phyloP scores from a whole-genome alignment of 345 rosid genomes.

The Eutrema japonicum region DNA sequence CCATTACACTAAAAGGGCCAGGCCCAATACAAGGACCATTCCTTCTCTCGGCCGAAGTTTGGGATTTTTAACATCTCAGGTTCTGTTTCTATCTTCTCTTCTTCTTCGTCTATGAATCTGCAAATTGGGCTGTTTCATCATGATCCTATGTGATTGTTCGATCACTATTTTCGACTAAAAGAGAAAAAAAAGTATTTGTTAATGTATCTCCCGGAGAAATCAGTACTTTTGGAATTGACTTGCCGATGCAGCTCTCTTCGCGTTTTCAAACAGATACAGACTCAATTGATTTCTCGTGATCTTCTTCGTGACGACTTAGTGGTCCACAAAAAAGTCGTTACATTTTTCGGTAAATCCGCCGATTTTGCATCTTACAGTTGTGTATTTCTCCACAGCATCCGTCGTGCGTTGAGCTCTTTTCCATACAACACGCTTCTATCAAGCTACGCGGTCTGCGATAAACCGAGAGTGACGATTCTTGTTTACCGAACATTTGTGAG shows the following conservation, averaged over 20 bases:
- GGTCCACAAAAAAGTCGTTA: slow-evolving; percentile 36
- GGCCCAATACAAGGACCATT: slow-evolving; percentile 23
- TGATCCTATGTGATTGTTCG: background rate
- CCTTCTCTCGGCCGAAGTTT: background rate
- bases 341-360: slow-evolving; percentile 36
- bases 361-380: slow-evolving; percentile 35
- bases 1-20: background rate
- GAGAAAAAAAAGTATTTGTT: background rate
- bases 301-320: slow-evolving; percentile 34
- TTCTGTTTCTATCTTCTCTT: slow-evolving; percentile 5
- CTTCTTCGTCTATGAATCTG: slow-evolving; percentile 15
- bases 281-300: slow-evolving; percentile 24
- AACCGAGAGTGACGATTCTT: slow-evolving; percentile 38
- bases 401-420: slow-evolving; percentile 35
- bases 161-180: background rate
- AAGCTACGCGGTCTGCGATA: slow-evolving; percentile 39
- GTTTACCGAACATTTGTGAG: slow-evolving; percentile 38
- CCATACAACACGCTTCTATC: slow-evolving; percentile 43
- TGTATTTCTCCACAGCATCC: slow-evolving; percentile 35
- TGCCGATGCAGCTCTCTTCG: slow-evolving; percentile 43
- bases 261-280: slow-evolving; percentile 47
- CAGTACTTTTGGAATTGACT: slow-evolving; percentile 36
- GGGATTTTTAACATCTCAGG: background rate
- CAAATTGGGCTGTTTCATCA: background rate
- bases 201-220: slow-evolving; percentile 32